Conservation (phyloP, 2,329 filamentous ascomycete species). For the Colletotrichum spaethianum region DNA sequence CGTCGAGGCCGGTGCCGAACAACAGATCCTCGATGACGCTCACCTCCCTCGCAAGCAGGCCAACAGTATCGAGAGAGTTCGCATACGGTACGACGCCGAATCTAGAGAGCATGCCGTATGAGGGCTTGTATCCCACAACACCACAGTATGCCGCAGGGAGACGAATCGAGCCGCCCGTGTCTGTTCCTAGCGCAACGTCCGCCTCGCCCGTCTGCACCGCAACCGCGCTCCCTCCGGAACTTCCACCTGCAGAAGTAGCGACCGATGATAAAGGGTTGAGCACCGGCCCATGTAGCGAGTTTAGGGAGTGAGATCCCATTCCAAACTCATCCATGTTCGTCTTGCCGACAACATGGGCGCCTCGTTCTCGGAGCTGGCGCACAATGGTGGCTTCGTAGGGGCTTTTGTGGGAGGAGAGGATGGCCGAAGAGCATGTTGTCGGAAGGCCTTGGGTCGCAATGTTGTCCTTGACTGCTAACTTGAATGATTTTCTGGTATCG, state of each 20-base stretch:
- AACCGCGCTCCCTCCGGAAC: slow-evolving; percentile 93
- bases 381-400: slow-evolving; percentile 90
- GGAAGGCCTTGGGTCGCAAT: slow-evolving; percentile 75
- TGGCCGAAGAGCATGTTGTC: slow-evolving; percentile 87
- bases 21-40: slow-evolving; percentile 66
- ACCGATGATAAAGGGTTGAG: slow-evolving; percentile 59
- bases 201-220: slow-evolving; percentile 77
- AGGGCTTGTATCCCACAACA: slow-evolving; percentile 89
- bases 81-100: slow-evolving; percentile 93
- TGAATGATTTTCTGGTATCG: slow-evolving; percentile 48
- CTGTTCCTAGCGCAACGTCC: slow-evolving; percentile 84
- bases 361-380: slow-evolving; percentile 73
- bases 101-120: slow-evolving; percentile 88
- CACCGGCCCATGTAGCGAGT: slow-evolving; percentile 78
- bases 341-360: slow-evolving; percentile 79
- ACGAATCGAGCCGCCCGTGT: slow-evolving; percentile 91
- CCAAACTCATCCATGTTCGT: slow-evolving; percentile 97
- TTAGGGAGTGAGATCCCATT: slow-evolving; percentile 89
- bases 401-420: slow-evolving; percentile 78
- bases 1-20: slow-evolving; percentile 63
- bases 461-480: slow-evolving; percentile 82
- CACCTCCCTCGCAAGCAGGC: slow-evolving; percentile 75
- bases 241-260: slow-evolving; percentile 82
- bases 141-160: slow-evolving; percentile 91
- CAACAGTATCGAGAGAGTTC: slow-evolving; percentile 93